Evolutionary conservation across 2,329 filamentous ascomycete species (phyloP), one percentile per base, ranked within the genome.

Genomic region (Diaporthe sp.): DNA sequence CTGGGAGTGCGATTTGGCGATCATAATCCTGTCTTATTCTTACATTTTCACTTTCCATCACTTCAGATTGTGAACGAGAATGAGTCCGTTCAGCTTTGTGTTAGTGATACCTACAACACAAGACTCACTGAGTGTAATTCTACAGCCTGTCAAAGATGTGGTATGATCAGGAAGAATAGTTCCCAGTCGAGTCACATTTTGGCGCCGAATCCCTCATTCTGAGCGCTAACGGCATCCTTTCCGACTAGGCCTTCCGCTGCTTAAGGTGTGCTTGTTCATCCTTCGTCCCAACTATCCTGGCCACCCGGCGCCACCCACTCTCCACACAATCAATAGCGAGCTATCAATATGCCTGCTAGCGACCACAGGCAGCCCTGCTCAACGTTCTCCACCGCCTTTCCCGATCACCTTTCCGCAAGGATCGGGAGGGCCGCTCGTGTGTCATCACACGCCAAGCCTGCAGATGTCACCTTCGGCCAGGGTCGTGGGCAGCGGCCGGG

Each of bases 251-350:
- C 35, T 40, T 40, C n/a, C n/a, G 57, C 57, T 25, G 30, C 17
- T 40, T 12, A 60, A n/a, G 35, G 35, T 60, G 57, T 60, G 57
- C 57, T 60, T 60, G 57, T 60, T 60, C 35, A 60, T 60, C 33
- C 57, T 40, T 60, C 33, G 35, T 40, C 57, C n/a, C 33, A 40
- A 60, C 35, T 22, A 57, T 33, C 30, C 28, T 10, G 19, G 28
- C 28, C 17, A 22, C n/a, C 35, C 22, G 57, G 33, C 35, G 22
- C n/a, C 57, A 60, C 57, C 22, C 12, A 9, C 22, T 10, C 25
- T 33, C 9, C 33, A 40, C 33, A 40, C 35, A 40, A 4, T 40
- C 35, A 25, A 38, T 40, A 2, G 12, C 35, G 2, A 9, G 19
- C n/a, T 35, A 12, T 25, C 22, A 25, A 58, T 12, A 40, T 60